Conservation (phyloP, 768 basidiomycete species). For the Daedaleopsis nitida region DNA sequence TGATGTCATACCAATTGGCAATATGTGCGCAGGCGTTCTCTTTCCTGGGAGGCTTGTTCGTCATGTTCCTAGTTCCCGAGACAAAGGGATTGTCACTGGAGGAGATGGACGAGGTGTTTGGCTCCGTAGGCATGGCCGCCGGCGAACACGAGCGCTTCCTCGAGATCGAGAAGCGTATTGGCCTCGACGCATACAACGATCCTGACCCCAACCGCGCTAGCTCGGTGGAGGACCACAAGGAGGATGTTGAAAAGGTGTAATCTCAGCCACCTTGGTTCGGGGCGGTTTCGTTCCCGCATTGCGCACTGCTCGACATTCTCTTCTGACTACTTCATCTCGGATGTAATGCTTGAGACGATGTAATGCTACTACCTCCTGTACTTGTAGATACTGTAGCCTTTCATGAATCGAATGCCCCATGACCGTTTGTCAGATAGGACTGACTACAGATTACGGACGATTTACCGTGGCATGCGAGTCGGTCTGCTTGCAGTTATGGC, state of each 20-base stretch:
- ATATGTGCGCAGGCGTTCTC: conserved; percentile 52
- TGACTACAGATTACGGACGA: too few relatives aligned
- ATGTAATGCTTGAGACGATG: neutral
- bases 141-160: conserved; percentile 54
- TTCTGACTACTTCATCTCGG: neutral
- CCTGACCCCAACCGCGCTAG: conserved; percentile 11
- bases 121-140: conserved; percentile 54
- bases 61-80: conserved; percentile 72
- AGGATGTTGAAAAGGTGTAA: conserved; percentile 16
- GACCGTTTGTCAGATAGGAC: neutral
- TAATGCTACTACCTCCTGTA: neutral
- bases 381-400: neutral
- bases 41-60: conserved; percentile 65
- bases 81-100: conserved; percentile 74
- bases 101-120: conserved; percentile 81
- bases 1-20: neutral
- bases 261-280: neutral
- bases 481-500: too few relatives aligned
- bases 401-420: neutral
- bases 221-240: conserved; percentile 4
- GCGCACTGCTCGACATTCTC: neutral
- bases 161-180: conserved; percentile 63
- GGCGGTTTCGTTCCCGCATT: too few relatives aligned
- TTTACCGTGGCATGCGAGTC: too few relatives aligned
- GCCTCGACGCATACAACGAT: conserved; percentile 45